Base-by-base conservation (phyloP, 2,329 filamentous ascomycete genomes). In the Claviceps spartinae region DNA sequence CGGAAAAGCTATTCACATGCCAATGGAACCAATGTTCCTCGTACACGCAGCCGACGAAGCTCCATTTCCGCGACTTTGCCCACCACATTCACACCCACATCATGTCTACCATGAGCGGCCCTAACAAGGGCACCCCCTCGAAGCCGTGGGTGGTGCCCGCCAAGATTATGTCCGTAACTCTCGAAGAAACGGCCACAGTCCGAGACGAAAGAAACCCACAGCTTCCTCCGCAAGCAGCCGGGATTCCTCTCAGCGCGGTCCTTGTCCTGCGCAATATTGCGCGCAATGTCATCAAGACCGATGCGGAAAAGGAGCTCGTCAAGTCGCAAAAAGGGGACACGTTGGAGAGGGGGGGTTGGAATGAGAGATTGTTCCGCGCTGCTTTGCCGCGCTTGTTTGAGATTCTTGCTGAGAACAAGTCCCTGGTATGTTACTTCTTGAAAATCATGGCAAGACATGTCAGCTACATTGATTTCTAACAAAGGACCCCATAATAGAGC, bases 241-340 rank as follows among this genome's bases (percentile, higher is more conserved):
- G 87, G 5, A 82, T 91, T 38, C 85, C 87, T n/a, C 73, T 91
- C 6, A 86, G 84, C 51, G 84, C 85, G 2, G 82, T 85, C 14
- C 73, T 91, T 30, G 85, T 93, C 38, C 74, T 93, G 46, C 79
- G 87, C 34, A 93, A 93, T 63, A 79, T 93, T 55, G 86, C 86
- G 13, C 76, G 75, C 57, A 86, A 84, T 59, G 71, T 81, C 18
- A 69, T 75, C 60, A 82, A 82, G 71, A 82, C 78, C 8, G 75
- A 78, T 49, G 72, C 74, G 1, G 74, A 82, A 60, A 77, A 80
- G 57, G 70, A 72, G 60, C 65, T 79, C 3, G 59, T 74, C 47
- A 77, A 77, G 61, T 57, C 65, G 49, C 73, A 77, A 56, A 66
- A 69, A 58, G 64, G 68, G 56, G 60, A 60, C 57, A 61, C 59